These are phyloP conservation scores for Chloris gayana DNA, from an alignment of 176 grass and related monocot genomes.

Conservation along the genomic window DNA sequence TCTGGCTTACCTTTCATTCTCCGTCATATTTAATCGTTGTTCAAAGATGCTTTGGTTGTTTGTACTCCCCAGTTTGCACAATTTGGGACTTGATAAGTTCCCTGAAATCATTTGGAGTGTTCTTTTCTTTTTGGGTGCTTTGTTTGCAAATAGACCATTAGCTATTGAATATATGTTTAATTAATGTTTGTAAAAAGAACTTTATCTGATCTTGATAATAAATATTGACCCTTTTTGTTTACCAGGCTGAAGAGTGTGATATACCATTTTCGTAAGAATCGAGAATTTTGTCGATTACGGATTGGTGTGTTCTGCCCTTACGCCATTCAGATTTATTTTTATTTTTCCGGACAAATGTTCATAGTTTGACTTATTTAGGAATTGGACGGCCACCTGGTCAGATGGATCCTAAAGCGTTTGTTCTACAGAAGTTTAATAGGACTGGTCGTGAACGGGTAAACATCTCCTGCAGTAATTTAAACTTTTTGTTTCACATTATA, in stretches of 20 bases:
- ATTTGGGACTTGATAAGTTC: constrained; percentile 3
- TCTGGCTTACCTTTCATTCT: neutral
- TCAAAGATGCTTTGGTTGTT: neutral
- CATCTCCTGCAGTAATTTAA: constrained; percentile 23
- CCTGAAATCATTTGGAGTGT: neutral
- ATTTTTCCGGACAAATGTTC: constrained; percentile 8
- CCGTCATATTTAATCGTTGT: neutral
- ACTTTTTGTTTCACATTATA: constrained; percentile 11
- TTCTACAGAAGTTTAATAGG: constrained; percentile 84
- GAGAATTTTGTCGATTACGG: constrained; percentile 84
- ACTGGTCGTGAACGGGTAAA: constrained; percentile 69
- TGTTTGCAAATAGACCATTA: neutral
- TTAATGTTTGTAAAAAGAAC: neutral
- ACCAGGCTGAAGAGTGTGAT: constrained; percentile 80
- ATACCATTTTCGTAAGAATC: constrained; percentile 73
- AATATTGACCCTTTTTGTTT: constrained; percentile 47
- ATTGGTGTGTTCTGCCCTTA: constrained; percentile 58
- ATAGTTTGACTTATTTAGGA: constrained; percentile 54
- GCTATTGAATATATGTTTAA: neutral
- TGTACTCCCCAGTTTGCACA: constrained; percentile 1
- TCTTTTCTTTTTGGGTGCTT: neutral
- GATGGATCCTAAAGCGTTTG: constrained; percentile 96
- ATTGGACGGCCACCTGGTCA: constrained; percentile 78
- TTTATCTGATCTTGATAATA: constrained; percentile 33
- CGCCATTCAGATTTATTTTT: constrained; percentile 2